phyloP scores from a whole-genome alignment of 192 early-diverging fungal species.

The Neocallimastix lanati region DNA sequence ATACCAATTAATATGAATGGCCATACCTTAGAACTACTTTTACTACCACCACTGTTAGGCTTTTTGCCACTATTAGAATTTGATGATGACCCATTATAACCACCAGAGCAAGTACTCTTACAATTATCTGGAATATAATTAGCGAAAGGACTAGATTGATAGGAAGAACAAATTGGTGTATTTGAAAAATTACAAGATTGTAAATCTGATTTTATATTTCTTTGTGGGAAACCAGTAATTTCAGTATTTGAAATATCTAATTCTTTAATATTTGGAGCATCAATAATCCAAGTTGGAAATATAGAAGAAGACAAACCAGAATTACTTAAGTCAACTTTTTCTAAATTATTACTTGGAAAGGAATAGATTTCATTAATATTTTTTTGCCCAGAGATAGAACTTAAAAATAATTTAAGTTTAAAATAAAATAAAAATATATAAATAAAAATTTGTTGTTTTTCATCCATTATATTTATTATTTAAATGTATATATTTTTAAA shows the following conservation, averaged over 20 bases:
- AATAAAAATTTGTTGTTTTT: too few species aligned
- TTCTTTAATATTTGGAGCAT: neutral
- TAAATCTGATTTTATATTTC: neutral
- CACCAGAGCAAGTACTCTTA: neutral
- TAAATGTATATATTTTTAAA: too few species aligned
- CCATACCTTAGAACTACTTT: neutral
- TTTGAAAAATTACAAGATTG: neutral
- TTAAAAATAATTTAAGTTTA: too few species aligned
- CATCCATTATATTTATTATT: too few species aligned
- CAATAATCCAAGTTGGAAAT: neutral
- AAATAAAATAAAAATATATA: too few species aligned
- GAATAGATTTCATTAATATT: neutral
- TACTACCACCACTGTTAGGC: neutral
- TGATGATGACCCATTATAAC: too few species aligned
- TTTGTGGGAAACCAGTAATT: neutral
- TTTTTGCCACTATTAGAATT: neutral
- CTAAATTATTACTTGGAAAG: neutral
- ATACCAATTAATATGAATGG: neutral
- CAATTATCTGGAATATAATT: neutral
- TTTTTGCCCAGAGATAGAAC: neutral
- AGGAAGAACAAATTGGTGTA: neutral
- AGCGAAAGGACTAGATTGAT: neutral
- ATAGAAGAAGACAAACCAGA: neutral
- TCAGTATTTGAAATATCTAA: neutral
- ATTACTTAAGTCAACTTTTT: neutral